A percentile compares a stretch with the other conserved stretches of the same genome.
Evolutionary conservation across 352 stramenopile genomes (phyloP).

Genomic region (Phytophthora pluvialis): DNA sequence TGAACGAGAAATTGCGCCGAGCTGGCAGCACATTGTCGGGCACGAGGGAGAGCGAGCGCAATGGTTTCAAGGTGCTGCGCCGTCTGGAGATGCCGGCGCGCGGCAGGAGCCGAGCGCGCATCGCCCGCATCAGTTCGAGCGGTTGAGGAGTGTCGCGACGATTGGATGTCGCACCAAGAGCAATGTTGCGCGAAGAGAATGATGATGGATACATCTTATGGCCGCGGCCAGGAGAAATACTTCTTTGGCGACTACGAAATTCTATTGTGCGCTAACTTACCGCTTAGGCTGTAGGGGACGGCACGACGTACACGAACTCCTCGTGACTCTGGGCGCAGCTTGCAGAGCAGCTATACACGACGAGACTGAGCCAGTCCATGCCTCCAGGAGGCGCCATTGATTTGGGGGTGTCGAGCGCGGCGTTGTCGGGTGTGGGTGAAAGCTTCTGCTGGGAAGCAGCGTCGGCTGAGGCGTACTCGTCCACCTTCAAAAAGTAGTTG

Average conservation of each 20-base stretch:
- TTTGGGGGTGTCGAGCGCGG: slow-evolving; percentile 5
- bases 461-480: slow-evolving; percentile 51
- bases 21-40: background rate
- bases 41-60: slow-evolving; percentile 16
- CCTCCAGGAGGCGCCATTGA: slow-evolving; percentile 31
- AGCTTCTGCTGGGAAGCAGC: slow-evolving; percentile 14
- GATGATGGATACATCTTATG: slow-evolving; percentile 2
- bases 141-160: slow-evolving; percentile 16
- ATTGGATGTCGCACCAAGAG: slow-evolving; percentile 19
- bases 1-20: slow-evolving; percentile 48
- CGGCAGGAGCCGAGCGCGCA: slow-evolving; percentile 21
- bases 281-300: slow-evolving; percentile 31
- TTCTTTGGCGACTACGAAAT: too few species aligned
- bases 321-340: slow-evolving; percentile 70
- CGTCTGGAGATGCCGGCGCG: slow-evolving; percentile 12
- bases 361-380: slow-evolving; percentile 86
- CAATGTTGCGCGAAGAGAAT: slow-evolving; percentile 32
- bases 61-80: slow-evolving; percentile 11
- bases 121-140: slow-evolving; percentile 29
- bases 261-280: background rate
- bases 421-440: background rate
- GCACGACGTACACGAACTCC: slow-evolving; percentile 77
- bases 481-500: slow-evolving; percentile 88
- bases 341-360: slow-evolving; percentile 77
- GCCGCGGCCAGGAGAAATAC: slow-evolving; percentile 2